A percentile compares a stretch with the other conserved stretches of the same genome.
phyloP scores from a whole-genome alignment of 139 green algal species.

The Chlamydomonas sp. region DNA sequence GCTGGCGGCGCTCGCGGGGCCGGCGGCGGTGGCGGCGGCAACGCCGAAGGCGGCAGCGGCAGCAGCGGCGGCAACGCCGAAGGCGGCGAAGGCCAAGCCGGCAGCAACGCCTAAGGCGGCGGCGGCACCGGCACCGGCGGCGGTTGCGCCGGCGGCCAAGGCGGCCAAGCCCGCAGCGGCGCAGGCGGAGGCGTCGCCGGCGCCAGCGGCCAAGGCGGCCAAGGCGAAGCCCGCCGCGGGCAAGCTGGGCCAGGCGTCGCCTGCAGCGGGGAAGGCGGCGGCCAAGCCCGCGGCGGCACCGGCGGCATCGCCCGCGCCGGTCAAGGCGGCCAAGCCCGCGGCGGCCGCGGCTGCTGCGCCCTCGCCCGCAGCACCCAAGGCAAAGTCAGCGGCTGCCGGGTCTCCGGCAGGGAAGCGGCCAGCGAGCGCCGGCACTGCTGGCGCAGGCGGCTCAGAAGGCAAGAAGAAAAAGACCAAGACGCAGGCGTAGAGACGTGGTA shows the following conservation, averaged over 20 bases:
- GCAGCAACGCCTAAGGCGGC: not conserved
- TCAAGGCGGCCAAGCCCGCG: not conserved
- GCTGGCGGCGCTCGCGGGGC: not conserved
- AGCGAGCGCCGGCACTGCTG: not conserved
- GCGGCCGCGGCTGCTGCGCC: not conserved
- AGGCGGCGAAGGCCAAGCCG: not conserved
- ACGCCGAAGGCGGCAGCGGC: not conserved
- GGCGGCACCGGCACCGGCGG: not conserved
- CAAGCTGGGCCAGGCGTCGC: too few species aligned
- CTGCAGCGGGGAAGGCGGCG: not conserved
- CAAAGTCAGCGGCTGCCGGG: not conserved
- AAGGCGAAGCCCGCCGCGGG: not conserved
- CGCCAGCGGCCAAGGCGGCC: not conserved
- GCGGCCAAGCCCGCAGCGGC: not conserved
- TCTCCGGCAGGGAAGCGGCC: not conserved
- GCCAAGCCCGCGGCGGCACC: not conserved
- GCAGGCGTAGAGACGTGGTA: too few species aligned
- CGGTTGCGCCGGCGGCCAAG: not conserved
- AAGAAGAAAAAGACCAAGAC: too few species aligned
- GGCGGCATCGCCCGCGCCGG: not conserved
- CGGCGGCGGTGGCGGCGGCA: not conserved
- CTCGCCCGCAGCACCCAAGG: not conserved
- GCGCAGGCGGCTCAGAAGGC: not conserved
- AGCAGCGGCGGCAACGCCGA: not conserved
- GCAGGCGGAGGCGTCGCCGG: not conserved